Percentiles rank a stretch among this genome's conserved stretches.
Evolutionary conservation across 1,284 basidiomycete species (phyloP).

Genomic region (Cerioporus squamosus): DNA sequence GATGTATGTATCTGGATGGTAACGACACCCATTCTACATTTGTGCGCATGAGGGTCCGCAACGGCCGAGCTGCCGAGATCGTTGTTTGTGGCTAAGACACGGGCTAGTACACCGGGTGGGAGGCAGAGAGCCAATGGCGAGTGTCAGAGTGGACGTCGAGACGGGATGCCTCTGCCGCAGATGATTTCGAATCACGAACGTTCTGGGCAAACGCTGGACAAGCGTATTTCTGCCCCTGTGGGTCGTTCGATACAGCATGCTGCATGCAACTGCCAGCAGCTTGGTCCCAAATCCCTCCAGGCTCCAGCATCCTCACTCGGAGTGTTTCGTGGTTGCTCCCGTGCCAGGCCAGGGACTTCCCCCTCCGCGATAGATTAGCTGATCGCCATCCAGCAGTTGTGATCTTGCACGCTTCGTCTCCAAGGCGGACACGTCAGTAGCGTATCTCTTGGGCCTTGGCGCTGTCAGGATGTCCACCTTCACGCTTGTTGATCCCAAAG

Average conservation of each 20-base stretch:
- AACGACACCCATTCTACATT: too few species aligned
- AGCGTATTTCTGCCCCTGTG: neutral
- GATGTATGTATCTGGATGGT: too few species aligned
- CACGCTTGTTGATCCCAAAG: slow-evolving; percentile 74
- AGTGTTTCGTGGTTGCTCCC: neutral
- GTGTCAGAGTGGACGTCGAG: neutral
- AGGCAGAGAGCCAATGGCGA: neutral
- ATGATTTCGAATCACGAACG: slow-evolving; percentile 1
- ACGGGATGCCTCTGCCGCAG: slow-evolving; percentile 7
- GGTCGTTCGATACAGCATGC: too few species aligned
- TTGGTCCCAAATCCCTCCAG: neutral
- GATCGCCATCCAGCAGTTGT: neutral
- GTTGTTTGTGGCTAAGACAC: too few species aligned
- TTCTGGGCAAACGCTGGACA: slow-evolving; percentile 4
- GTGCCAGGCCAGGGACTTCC: too few species aligned
- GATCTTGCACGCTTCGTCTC: too few species aligned
- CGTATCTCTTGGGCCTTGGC: slow-evolving; percentile 6
- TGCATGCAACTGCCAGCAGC: too few species aligned
- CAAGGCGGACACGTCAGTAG: slow-evolving; percentile 10
- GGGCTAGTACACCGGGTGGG: neutral
- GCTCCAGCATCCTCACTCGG: neutral
- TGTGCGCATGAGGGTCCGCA: too few species aligned
- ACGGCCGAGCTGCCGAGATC: too few species aligned
- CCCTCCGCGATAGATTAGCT: too few species aligned
- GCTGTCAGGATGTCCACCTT: slow-evolving; percentile 60